A percentile compares a stretch with the other conserved stretches of the same genome.
phyloP scores from a whole-genome alignment of 2,329 filamentous ascomycete species.

The Colletotrichum sp. region DNA sequence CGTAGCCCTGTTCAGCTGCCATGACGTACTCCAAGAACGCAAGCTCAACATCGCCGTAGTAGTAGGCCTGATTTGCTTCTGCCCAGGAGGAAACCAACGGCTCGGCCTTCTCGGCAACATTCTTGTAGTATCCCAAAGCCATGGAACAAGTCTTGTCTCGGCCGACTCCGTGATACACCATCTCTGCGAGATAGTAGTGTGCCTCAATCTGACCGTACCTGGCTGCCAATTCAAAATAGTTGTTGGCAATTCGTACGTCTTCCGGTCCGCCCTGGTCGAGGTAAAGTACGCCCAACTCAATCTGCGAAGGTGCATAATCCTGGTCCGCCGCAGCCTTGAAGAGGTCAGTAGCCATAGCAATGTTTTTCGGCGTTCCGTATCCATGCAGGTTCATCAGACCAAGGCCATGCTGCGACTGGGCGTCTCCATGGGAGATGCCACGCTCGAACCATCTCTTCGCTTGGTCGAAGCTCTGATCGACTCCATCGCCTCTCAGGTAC shows the following conservation, averaged over 20 bases:
- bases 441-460: conserved; percentile 85
- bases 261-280: conserved; percentile 77
- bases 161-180: conserved; percentile 81
- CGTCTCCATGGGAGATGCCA: conserved; percentile 76
- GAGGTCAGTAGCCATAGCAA: conserved; percentile 73
- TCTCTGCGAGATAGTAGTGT: conserved; percentile 90
- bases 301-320: conserved; percentile 80
- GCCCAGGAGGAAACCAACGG: conserved; percentile 77
- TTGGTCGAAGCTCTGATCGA: conserved; percentile 77
- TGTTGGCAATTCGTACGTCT: conserved; percentile 78
- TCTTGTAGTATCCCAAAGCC: conserved; percentile 84
- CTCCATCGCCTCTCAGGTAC: conserved; percentile 86
- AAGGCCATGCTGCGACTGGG: conserved; percentile 83
- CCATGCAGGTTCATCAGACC: conserved; percentile 86
- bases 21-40: conserved; percentile 84
- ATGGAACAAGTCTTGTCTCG: conserved; percentile 79
- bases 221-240: conserved; percentile 87
- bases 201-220: conserved; percentile 86
- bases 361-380: conserved; percentile 70
- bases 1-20: conserved; percentile 92
- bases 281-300: conserved; percentile 82
- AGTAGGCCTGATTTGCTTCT: conserved; percentile 84
- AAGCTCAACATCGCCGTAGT: conserved; percentile 77
- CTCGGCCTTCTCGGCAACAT: conserved; percentile 76
- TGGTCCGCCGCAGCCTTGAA: conserved; percentile 84